Conservation (phyloP, 1,284 basidiomycete species). For the Austroboletus niveus region DNA sequence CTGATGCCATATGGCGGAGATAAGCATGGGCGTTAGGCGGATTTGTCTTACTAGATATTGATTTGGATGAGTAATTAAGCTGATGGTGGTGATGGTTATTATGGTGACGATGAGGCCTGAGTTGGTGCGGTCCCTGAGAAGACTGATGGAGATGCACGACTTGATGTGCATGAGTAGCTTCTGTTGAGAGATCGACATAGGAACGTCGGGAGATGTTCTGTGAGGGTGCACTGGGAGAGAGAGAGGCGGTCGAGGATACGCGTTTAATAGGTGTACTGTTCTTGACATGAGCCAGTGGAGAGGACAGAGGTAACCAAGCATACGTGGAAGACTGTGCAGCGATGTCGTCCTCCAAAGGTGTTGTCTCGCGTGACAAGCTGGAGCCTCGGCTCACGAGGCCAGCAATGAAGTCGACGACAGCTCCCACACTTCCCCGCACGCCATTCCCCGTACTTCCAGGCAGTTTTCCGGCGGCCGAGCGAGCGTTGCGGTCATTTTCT, state of each 20-base stretch:
- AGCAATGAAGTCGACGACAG: constrained; percentile 59
- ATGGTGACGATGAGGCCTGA: constrained; percentile 27
- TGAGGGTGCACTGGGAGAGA: constrained; percentile 20
- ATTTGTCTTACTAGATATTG: constrained; percentile 25
- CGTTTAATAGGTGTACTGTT: constrained; percentile 9
- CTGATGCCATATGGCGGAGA: constrained; percentile 67
- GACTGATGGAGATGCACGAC: constrained; percentile 17
- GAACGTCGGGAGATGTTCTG: constrained; percentile 17
- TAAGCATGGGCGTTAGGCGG: constrained; percentile 49
- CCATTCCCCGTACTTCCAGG: constrained; percentile 24
- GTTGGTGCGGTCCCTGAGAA: constrained; percentile 27
- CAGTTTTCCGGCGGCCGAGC: constrained; percentile 30
- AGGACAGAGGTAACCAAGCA: constrained; percentile 32
- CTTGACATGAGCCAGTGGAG: constrained; percentile 31
- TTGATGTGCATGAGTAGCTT: constrained; percentile 9
- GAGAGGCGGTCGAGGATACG: constrained; percentile 20
- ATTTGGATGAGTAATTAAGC: constrained; percentile 23
- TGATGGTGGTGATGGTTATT: constrained; percentile 17
- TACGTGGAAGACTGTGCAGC: constrained; percentile 8
- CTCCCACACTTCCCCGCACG: constrained; percentile 44
- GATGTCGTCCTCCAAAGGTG: constrained; percentile 4
- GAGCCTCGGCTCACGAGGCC: constrained; percentile 46
- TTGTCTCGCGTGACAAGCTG: constrained; percentile 21
- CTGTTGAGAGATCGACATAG: constrained; percentile 12
- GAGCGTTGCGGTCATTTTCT: constrained; percentile 57